phyloP scores from a whole-genome alignment of 257 asterid species.

The Linaria vulgaris region DNA sequence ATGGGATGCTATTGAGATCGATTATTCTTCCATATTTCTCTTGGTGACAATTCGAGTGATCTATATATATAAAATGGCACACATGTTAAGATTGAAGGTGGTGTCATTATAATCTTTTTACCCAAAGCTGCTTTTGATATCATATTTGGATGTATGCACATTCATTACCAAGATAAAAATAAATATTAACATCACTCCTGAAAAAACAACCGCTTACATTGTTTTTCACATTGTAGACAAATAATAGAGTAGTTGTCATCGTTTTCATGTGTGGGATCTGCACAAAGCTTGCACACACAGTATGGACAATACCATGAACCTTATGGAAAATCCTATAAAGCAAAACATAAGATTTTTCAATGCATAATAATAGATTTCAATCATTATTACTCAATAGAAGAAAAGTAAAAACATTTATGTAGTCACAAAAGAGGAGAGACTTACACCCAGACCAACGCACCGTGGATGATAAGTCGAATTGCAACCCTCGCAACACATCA shows the following conservation, averaged over 20 bases:
- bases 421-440: not conserved
- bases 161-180: too few relatives aligned
- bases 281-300: conserved; percentile 33
- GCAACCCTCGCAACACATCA: conserved; percentile 55
- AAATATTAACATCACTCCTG: not conserved
- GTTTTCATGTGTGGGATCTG: not conserved
- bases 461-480: conserved; percentile 54
- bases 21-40: conserved; percentile 21
- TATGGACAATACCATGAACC: conserved; percentile 32
- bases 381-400: too few relatives aligned
- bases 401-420: too few relatives aligned
- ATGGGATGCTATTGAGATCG: conserved; percentile 41
- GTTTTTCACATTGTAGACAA: conserved; percentile 56
- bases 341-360: not conserved
- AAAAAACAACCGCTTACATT: conserved; percentile 30
- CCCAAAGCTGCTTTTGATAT: not conserved
- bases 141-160: not conserved
- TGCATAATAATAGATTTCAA: too few relatives aligned
- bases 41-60: conserved; percentile 59
- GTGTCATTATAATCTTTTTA: not conserved
- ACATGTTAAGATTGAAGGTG: not conserved
- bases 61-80: conserved; percentile 27
- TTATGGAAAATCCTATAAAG: conserved; percentile 24
- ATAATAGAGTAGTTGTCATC: conserved; percentile 16
- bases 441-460: conserved; percentile 41